phyloP scores from a whole-genome alignment of 768 basidiomycete genomes.

The Cyathus striatus region DNA sequence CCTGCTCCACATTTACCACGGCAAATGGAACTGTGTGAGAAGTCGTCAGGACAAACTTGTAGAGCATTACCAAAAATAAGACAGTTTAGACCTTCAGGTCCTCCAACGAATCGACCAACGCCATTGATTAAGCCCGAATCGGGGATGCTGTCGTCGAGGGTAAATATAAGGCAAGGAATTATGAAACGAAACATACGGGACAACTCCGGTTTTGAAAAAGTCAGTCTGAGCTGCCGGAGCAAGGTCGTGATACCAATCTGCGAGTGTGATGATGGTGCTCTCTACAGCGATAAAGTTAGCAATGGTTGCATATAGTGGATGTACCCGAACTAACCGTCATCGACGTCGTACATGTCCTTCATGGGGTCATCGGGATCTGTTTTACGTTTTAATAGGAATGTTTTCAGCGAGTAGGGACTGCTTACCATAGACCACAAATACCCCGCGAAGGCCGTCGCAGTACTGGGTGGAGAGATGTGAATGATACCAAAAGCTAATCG shows the following conservation, averaged over 20 bases:
- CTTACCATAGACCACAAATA: slow-evolving; percentile 20
- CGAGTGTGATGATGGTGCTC: slow-evolving; percentile 29
- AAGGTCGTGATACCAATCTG: slow-evolving; percentile 22
- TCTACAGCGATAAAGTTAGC: slow-evolving; percentile 8
- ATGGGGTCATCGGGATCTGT: slow-evolving; percentile 33
- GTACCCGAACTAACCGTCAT: slow-evolving; percentile 25
- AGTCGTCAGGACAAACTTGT: too few species aligned
- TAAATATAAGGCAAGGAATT: background rate
- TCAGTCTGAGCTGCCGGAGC: slow-evolving; percentile 31
- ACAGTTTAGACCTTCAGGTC: slow-evolving; percentile 16
- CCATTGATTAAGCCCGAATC: slow-evolving; percentile 46
- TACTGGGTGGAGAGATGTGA: slow-evolving; percentile 44
- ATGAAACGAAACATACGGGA: slow-evolving; percentile 20
- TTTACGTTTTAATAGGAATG: background rate
- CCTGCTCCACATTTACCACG: slow-evolving; percentile 34
- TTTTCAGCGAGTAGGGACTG: slow-evolving; percentile 2
- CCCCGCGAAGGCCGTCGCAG: slow-evolving; percentile 38
- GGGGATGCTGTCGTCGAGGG: slow-evolving; percentile 12
- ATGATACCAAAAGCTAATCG: slow-evolving; percentile 24
- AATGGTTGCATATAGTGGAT: background rate
- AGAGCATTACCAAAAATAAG: too few species aligned
- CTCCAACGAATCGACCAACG: slow-evolving; percentile 32
- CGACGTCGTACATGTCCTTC: slow-evolving; percentile 30
- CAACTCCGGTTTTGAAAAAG: slow-evolving; percentile 24
- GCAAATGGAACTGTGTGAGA: slow-evolving; percentile 22